phyloP scores from a whole-genome alignment of 2,329 filamentous ascomycete species.

The Apiospora aurea region DNA sequence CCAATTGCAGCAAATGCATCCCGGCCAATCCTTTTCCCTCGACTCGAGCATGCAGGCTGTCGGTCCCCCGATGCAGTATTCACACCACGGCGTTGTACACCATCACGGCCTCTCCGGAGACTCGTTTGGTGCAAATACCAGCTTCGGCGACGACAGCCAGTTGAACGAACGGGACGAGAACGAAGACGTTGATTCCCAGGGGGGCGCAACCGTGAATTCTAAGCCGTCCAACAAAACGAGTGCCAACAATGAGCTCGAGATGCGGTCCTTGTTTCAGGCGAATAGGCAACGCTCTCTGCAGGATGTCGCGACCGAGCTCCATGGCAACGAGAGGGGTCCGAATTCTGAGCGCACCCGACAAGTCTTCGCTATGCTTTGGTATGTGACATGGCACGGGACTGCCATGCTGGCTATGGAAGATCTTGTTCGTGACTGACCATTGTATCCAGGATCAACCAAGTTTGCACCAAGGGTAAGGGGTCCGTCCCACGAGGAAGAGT shows the following conservation, averaged over 20 bases:
- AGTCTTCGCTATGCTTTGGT: conserved; percentile 91
- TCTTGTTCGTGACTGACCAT: conserved; percentile 35
- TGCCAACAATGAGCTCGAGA: conserved; percentile 81
- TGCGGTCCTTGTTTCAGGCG: conserved; percentile 75
- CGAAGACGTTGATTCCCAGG: conserved; percentile 62
- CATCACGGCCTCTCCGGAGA: conserved; percentile 63
- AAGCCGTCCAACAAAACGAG: conserved; percentile 71
- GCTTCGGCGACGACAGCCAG: conserved; percentile 67
- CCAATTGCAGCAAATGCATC: conserved; percentile 65
- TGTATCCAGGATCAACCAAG: conserved; percentile 70
- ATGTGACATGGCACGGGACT: conserved; percentile 43
- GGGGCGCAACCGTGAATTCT: conserved; percentile 51
- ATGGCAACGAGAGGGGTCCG: conserved; percentile 80
- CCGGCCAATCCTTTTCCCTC: conserved; percentile 55
- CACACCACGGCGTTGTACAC: conserved; percentile 49
- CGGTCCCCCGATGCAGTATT: conserved; percentile 51
- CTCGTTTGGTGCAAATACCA: conserved; percentile 58
- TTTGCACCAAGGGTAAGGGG: conserved; percentile 76
- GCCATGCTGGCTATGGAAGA: background rate
- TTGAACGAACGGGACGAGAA: conserved; percentile 67
- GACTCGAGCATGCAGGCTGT: conserved; percentile 56
- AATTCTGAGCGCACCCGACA: conserved; percentile 85
- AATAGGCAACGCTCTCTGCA: conserved; percentile 73
- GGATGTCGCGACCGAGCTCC: conserved; percentile 78
- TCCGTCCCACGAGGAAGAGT: conserved; percentile 93